These are phyloP conservation scores for Coniochaeta prunicola DNA, from an alignment of 2,329 filamentous ascomycete species.

Conservation along the genomic window DNA sequence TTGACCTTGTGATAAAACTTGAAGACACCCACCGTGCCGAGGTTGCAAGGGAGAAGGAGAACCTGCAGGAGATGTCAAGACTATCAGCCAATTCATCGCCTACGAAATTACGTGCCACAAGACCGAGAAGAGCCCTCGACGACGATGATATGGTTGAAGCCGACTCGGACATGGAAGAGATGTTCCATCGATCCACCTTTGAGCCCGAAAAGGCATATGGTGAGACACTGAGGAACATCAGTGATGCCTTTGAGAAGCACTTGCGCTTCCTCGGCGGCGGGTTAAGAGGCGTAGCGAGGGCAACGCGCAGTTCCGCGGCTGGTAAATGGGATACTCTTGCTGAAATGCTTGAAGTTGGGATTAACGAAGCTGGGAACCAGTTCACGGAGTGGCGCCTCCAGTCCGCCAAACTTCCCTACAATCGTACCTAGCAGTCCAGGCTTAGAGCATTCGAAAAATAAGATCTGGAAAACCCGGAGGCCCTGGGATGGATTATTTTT, in stretches of 20 bases:
- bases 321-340: constrained; percentile 73
- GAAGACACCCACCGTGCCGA: constrained; percentile 48
- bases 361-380: not conserved
- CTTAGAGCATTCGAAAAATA: not conserved
- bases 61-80: constrained; percentile 49
- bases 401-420: not conserved
- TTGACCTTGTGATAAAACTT: constrained; percentile 68
- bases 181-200: constrained; percentile 9
- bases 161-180: constrained; percentile 16
- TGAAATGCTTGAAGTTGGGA: constrained; percentile 61
- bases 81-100: constrained; percentile 25
- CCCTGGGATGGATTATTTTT: not conserved
- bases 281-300: constrained; percentile 66
- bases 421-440: not conserved
- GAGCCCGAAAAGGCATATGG: constrained; percentile 29
- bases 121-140: constrained; percentile 1
- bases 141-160: constrained; percentile 11
- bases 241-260: constrained; percentile 55
- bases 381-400: not conserved
- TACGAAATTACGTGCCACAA: constrained; percentile 12
- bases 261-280: constrained; percentile 66
- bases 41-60: constrained; percentile 66
- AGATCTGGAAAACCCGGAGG: not conserved
- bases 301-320: constrained; percentile 53
- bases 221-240: constrained; percentile 48